Conservation (phyloP, 371 early-diverging fungal species). For the Ordospora pajunii region DNA sequence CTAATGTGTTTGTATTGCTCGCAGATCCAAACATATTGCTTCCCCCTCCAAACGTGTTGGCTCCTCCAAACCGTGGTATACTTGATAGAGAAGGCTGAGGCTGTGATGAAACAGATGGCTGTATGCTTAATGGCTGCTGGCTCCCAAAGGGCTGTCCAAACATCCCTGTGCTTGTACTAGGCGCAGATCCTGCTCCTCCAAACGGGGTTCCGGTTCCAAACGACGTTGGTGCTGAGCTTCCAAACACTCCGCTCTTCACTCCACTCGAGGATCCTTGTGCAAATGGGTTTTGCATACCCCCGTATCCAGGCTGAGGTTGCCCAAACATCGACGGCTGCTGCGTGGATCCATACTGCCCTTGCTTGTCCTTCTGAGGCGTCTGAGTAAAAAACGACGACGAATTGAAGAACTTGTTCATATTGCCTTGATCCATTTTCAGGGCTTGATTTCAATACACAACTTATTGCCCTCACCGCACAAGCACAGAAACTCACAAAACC, state of each 20-base stretch:
- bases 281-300: background rate
- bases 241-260: background rate
- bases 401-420: conserved; percentile 20
- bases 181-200: background rate
- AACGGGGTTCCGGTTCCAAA: background rate
- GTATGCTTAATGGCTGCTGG: background rate
- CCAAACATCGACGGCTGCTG: conserved; percentile 12
- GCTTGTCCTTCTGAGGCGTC: conserved; percentile 6
- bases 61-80: background rate
- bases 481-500: background rate
- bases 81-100: too few species aligned
- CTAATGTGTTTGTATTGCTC: background rate
- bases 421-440: conserved; percentile 10
- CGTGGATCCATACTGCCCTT: background rate
- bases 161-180: background rate
- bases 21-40: background rate
- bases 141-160: background rate
- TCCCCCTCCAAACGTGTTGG: background rate
- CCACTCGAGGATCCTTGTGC: background rate
- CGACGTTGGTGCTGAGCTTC: background rate
- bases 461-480: background rate
- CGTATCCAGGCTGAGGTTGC: background rate
- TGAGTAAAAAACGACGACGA: conserved; percentile 19
- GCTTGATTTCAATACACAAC: background rate
- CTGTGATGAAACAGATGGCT: background rate